Conservation (phyloP, 108 stramenopile genomes). For the Cyclotella cryptica region DNA sequence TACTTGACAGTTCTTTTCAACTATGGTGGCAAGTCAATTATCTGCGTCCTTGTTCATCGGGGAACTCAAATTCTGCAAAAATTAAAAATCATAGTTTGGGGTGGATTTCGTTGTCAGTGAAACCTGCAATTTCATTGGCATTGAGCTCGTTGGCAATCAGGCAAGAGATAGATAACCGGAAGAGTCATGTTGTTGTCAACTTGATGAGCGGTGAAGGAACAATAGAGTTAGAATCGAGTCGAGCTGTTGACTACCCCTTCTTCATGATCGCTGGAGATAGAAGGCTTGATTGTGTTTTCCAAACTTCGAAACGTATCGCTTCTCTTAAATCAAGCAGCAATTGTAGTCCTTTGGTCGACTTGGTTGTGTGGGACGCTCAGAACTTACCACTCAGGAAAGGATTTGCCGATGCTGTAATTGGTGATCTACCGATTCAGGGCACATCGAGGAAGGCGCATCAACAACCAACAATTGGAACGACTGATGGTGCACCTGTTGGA, state of each 20-base stretch:
- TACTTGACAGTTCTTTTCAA: constrained; percentile 28
- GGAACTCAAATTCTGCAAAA: constrained; percentile 32
- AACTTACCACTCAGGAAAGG: constrained; percentile 49
- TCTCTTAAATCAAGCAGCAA: constrained; percentile 3
- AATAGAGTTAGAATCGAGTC: constrained; percentile 47
- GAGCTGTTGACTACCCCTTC: constrained; percentile 14
- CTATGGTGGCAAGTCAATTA: constrained; percentile 52
- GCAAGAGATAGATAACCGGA: neutral
- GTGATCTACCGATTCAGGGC: constrained; percentile 56
- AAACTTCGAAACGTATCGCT: constrained; percentile 21
- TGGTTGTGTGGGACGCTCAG: constrained; percentile 62
- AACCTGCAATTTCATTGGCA: constrained; percentile 45
- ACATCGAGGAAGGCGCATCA: constrained; percentile 51
- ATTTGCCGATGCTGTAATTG: constrained; percentile 48
- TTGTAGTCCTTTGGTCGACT: constrained; percentile 35
- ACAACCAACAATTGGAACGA: constrained; percentile 19
- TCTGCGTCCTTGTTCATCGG: constrained; percentile 44
- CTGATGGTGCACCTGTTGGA: neutral
- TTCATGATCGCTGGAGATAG: constrained; percentile 54
- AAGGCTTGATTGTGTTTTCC: constrained; percentile 1
- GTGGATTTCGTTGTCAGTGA: constrained; percentile 57
- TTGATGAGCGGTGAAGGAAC: constrained; percentile 62
- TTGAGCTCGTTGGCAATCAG: constrained; percentile 24
- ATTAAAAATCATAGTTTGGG: constrained; percentile 54
- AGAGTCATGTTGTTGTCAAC: constrained; percentile 32